Base-by-base conservation (phyloP, 2,329 filamentous ascomycete genomes). In the Albifimbria verrucaria region DNA sequence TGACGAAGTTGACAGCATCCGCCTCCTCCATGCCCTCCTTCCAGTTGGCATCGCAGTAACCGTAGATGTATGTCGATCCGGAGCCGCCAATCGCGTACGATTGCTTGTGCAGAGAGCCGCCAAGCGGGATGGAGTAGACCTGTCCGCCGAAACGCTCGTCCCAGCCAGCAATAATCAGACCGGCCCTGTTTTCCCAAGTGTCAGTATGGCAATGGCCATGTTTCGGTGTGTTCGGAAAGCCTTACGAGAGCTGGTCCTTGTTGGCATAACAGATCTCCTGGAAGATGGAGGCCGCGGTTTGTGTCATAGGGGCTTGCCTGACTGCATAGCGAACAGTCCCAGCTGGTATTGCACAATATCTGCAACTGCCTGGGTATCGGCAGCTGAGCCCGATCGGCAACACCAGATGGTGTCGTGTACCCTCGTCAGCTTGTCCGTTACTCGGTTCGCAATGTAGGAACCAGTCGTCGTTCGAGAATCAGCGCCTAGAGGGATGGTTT, bases 331-430 rank as follows among this genome's bases (percentile, higher is more conserved):
- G 73, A 96, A 97, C 77, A 97, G 85, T 64, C 90, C 90, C 50
- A 99, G 82, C 72, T 99, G 90, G 74, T 97, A 97, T 70, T 96
- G 90, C 42, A 99, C 94, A 65, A 99, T 97, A 68, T 99, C 94
- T 55, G 94, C 94, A 48, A 99, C 92, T 48, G 94, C 94, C 76
- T 99, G 94, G 55, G 94, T 99, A 70, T 99, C 94, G 62, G 94
- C 94, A 26, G 94, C 94, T 23, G 94, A 99, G 49, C 94, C 94
- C 56, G 94, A 97, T 67, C 94, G 88, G 79, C 94, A 99, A 79
- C 94, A 99, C 94, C 94, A 99, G 75, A 99, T 97, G 55, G 93
- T 97, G 74, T 99, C 94, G 77, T 96, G 90, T 56, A 99, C 93
- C 79, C 92, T 89, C 66, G 94, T 99, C 71, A 99, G 86, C 81